phyloP scores from a whole-genome alignment of 768 basidiomycete species.

The Phallus indusiatus region DNA sequence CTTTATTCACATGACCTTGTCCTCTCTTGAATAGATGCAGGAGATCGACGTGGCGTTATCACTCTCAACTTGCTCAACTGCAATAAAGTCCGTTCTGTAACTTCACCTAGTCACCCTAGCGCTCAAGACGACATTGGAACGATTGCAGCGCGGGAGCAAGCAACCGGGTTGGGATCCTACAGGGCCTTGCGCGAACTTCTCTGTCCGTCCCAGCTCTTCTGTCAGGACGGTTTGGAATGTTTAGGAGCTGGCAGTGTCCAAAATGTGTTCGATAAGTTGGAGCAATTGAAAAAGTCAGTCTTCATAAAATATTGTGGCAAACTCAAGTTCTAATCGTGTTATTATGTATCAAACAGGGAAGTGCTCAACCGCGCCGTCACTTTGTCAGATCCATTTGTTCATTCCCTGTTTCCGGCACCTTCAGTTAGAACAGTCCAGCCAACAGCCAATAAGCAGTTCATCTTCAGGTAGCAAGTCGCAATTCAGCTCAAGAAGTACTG shows the following conservation, averaged over 20 bases:
- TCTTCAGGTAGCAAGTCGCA: constrained; percentile 27
- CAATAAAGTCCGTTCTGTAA: constrained; percentile 73
- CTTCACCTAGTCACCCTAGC: constrained; percentile 70
- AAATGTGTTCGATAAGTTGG: constrained; percentile 89
- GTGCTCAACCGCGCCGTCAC: constrained; percentile 58
- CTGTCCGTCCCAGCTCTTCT: constrained; percentile 86
- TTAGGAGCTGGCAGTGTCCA: constrained; percentile 80
- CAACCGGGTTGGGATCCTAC: constrained; percentile 26
- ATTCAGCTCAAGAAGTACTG: constrained; percentile 58
- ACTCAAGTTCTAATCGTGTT: background rate
- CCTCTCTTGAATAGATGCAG: constrained; percentile 79
- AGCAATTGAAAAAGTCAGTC: constrained; percentile 62
- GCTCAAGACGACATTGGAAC: constrained; percentile 84
- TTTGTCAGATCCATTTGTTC: constrained; percentile 37
- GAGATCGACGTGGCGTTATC: constrained; percentile 76
- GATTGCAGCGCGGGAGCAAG: constrained; percentile 60
- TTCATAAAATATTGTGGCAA: background rate
- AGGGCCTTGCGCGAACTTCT: constrained; percentile 53
- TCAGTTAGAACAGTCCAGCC: constrained; percentile 70
- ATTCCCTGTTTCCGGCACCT: constrained; percentile 42
- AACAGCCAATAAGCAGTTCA: constrained; percentile 32
- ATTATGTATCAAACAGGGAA: constrained; percentile 58
- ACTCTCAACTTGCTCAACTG: constrained; percentile 83
- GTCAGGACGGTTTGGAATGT: constrained; percentile 82
- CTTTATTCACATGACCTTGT: constrained; percentile 78